Base-by-base conservation (phyloP, 225 moss, liverwort and hornwort species). In the Sphagnum tenellum region DNA sequence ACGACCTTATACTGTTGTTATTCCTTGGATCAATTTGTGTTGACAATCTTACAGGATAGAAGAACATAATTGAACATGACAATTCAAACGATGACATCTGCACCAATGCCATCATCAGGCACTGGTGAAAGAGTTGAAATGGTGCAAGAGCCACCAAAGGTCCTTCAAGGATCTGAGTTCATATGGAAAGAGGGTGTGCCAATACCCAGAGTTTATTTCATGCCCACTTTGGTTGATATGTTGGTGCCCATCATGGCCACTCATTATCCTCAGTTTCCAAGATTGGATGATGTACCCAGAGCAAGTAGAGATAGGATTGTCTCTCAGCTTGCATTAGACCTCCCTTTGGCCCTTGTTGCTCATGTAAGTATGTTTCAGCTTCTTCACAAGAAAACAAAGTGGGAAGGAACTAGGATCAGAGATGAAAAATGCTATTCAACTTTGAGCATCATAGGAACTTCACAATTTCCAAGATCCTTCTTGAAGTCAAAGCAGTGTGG, bases 151-250 rank as follows among this genome's bases (percentile, higher is more conserved):
- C 47, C 7, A 53, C 56, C 10, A 60, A 64, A 44, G 57, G 3
- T 2, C 51, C 12, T 47, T 64, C 59, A 71, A 5, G 48, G 51
- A 0, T 78, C 81, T 49, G 74, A 75, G 3, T 77, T 75, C 58
- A 0, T 72, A 47, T 78, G 74, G 78, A 85, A 74, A 6, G 74
- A 74, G 53, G 67, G 60, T 12, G 10, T 76, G 51, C 77, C 71
- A 44, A 70, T 90, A 65, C 87, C 88, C 12, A 72, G 56, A 0
- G 67, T 73, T 2, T 87, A 77, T 57, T 90, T 89, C 71, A 76
- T 82, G 63, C 83, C 92, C 48, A 71, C 90, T 4, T 75, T 98
- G 2, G 72, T 87, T n/a, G 92, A 98, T 72, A 61, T 90, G 63
- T 83, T 92, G 69, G 76, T 85, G 3, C 79, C 88, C 0, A 77